Percentiles rank a stretch among this genome's conserved stretches.
These are phyloP conservation scores for Yamadazyma olivae DNA, from an alignment of 805 yeast genomes.

Conservation along the genomic window DNA sequence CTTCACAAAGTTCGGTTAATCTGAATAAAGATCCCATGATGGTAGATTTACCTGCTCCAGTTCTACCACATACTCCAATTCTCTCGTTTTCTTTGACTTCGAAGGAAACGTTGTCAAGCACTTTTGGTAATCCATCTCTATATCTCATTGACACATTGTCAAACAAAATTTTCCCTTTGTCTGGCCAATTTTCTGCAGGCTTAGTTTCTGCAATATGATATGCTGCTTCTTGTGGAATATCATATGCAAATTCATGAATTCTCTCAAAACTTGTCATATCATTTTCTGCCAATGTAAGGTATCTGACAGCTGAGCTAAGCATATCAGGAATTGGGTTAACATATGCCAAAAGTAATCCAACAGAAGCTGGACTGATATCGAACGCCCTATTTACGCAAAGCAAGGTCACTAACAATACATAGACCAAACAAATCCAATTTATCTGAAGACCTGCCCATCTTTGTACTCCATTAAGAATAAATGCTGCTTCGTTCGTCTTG, in stretches of 20 bases:
- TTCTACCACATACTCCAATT: conserved; percentile 84
- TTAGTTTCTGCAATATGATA: conserved; percentile 41
- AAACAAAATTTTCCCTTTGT: conserved; percentile 44
- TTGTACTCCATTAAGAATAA: conserved; percentile 31
- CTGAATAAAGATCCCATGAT: conserved; percentile 64
- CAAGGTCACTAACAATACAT: conserved; percentile 25
- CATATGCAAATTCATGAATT: conserved; percentile 42
- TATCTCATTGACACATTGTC: conserved; percentile 51
- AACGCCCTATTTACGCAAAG: conserved; percentile 32
- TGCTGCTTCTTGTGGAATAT: conserved; percentile 66
- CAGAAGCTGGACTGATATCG: conserved; percentile 30
- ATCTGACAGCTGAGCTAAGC: conserved; percentile 27
- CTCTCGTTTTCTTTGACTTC: conserved; percentile 56
- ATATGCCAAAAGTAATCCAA: conserved; percentile 33
- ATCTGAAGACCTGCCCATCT: conserved; percentile 31
- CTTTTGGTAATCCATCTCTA: conserved; percentile 59
- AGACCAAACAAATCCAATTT: conserved; percentile 22
- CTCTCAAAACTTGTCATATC: conserved; percentile 40
- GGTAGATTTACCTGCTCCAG: conserved; percentile 81
- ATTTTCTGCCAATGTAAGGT: conserved; percentile 33
- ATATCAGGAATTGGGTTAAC: conserved; percentile 30
- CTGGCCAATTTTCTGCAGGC: conserved; percentile 52
- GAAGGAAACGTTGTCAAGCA: conserved; percentile 44
- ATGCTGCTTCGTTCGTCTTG: conserved; percentile 33
- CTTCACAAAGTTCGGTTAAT: conserved; percentile 47